A percentile compares a stretch with the other conserved stretches of the same genome.
These are phyloP conservation scores for Draba incana DNA, from an alignment of 345 rosid genomes.

Conservation along the genomic window DNA sequence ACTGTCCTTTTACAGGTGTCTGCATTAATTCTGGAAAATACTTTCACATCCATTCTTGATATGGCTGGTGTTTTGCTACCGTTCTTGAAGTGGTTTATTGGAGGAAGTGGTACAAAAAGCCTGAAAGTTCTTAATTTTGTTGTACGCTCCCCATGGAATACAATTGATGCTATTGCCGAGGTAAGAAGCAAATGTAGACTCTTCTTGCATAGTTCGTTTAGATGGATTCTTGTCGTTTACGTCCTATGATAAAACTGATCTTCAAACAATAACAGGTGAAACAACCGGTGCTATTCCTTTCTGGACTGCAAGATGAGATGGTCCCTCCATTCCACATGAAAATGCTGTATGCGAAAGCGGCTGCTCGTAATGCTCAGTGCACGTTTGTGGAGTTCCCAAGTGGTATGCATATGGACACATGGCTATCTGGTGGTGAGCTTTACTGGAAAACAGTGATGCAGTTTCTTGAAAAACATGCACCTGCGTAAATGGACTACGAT, in stretches of 20 bases:
- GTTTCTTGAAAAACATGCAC: constrained; percentile 64
- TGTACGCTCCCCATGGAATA: constrained; percentile 98
- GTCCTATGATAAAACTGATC: constrained; percentile 20
- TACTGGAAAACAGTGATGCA: constrained; percentile 75
- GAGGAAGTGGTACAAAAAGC: constrained; percentile 77
- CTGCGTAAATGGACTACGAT: constrained; percentile 51
- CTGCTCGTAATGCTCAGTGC: constrained; percentile 72
- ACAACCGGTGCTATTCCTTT: constrained; percentile 91
- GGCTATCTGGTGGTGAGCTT: constrained; percentile 88
- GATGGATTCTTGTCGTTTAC: neutral
- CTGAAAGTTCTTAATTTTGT: constrained; percentile 83
- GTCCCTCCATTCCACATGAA: constrained; percentile 94
- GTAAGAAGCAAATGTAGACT: constrained; percentile 47
- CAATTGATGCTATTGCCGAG: constrained; percentile 83
- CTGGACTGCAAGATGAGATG: constrained; percentile 99
- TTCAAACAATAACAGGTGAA: constrained; percentile 60
- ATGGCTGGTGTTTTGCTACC: constrained; percentile 98
- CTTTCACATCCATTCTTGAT: constrained; percentile 97
- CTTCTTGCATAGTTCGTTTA: neutral
- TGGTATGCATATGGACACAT: constrained; percentile 99
- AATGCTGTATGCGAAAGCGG: constrained; percentile 89
- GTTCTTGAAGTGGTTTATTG: constrained; percentile 95
- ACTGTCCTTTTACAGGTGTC: constrained; percentile 56
- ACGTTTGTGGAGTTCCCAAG: constrained; percentile 78
- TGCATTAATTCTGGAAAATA: constrained; percentile 88